Conservation (phyloP, 2,329 filamentous ascomycete genomes). For the Didymella arachidicola region DNA sequence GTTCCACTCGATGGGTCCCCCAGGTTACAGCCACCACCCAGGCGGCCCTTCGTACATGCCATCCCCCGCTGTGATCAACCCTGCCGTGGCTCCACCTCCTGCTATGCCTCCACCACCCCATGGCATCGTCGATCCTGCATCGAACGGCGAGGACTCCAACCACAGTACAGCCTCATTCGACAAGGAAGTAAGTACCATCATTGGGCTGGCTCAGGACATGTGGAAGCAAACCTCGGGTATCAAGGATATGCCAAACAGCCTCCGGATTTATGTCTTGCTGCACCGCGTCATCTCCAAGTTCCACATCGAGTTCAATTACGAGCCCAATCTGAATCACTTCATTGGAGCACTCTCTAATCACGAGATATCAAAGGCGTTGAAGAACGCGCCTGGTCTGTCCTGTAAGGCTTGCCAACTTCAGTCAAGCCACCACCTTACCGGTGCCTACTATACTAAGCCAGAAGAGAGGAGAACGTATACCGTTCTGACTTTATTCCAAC, state of each 20-base stretch:
- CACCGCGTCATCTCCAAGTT: constrained; percentile 69
- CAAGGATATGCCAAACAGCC: constrained; percentile 66
- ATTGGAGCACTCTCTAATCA: constrained; percentile 55
- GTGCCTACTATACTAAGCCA: constrained; percentile 47
- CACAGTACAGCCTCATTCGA: constrained; percentile 48
- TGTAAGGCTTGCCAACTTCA: constrained; percentile 53
- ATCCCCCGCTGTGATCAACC: constrained; percentile 42
- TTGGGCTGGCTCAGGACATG: constrained; percentile 64
- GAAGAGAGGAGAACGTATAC: constrained; percentile 52
- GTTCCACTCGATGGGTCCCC: constrained; percentile 43
- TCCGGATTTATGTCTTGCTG: constrained; percentile 70
- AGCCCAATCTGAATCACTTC: constrained; percentile 65
- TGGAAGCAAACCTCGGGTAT: constrained; percentile 69
- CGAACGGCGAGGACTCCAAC: constrained; percentile 30
- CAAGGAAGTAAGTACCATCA: constrained; percentile 52
- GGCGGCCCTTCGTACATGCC: constrained; percentile 41
- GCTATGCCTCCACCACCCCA: constrained; percentile 30
- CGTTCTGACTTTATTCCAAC: constrained; percentile 64
- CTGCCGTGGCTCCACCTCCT: constrained; percentile 39
- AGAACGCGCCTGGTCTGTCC: constrained; percentile 54
- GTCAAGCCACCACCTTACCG: constrained; percentile 37
- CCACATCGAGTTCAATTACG: constrained; percentile 63
- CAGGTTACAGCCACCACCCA: constrained; percentile 37
- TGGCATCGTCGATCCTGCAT: constrained; percentile 26
- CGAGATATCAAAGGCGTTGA: constrained; percentile 53